Percentiles rank a stretch among this genome's conserved stretches.
Evolutionary conservation across 331 rosid species (phyloP).

Genomic region (Cydonia oblonga): DNA sequence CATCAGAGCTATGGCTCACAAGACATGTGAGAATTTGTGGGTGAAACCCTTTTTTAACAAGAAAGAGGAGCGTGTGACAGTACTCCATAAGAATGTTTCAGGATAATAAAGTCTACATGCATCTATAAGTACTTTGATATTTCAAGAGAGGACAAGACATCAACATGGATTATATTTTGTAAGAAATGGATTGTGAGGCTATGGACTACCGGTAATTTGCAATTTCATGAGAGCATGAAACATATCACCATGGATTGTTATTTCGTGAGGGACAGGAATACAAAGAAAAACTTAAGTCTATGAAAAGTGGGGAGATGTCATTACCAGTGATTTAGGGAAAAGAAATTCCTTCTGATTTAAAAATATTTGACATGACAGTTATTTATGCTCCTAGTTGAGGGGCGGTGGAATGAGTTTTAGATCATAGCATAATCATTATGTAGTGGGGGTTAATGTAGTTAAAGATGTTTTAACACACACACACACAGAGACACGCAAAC

Average conservation of each 20-base stretch:
- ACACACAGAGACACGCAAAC: too few relatives aligned
- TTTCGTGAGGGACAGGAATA: neutral
- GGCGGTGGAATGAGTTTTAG: too few relatives aligned
- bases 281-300: neutral
- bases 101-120: neutral
- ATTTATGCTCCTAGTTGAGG: too few relatives aligned
- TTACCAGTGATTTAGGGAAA: neutral
- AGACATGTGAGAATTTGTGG: neutral
- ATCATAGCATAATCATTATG: too few relatives aligned
- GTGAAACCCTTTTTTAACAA: neutral
- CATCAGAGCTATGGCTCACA: neutral
- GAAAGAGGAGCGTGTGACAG: neutral
- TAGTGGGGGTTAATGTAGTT: too few relatives aligned
- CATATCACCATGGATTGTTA: neutral
- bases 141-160: neutral
- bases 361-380: too few relatives aligned
- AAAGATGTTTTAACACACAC: too few relatives aligned
- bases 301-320: neutral
- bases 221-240: neutral
- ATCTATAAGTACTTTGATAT: neutral
- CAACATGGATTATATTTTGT: neutral
- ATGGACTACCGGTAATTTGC: neutral
- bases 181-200: neutral
- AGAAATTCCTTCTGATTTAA: too few relatives aligned
- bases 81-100: neutral